Evolutionary conservation across 2,329 filamentous ascomycete species (phyloP).

Genomic region (Raffaelea deltoideospora): DNA sequence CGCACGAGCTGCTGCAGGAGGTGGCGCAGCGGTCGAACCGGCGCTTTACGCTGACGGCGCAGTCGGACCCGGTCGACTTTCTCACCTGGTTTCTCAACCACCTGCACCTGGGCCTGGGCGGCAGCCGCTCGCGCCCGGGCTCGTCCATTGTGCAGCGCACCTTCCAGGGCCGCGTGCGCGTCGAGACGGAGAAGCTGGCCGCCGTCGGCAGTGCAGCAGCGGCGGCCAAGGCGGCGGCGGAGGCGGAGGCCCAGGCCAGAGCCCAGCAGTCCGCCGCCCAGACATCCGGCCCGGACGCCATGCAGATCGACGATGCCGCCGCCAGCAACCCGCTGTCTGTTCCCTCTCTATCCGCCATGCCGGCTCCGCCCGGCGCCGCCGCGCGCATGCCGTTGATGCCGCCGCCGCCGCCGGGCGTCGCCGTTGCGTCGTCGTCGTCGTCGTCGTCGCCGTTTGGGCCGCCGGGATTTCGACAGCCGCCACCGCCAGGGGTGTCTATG

Average conservation of each 20-base stretch:
- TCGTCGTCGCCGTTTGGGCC: too few relatives aligned
- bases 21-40: conserved; percentile 82
- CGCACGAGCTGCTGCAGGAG: conserved; percentile 92
- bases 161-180: conserved; percentile 83
- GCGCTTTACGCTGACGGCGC: conserved; percentile 76
- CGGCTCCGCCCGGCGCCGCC: not conserved
- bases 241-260: not conserved
- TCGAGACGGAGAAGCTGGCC: conserved; percentile 59
- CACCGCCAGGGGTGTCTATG: not conserved
- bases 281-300: conserved; percentile 2
- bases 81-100: conserved; percentile 96
- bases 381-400: not conserved
- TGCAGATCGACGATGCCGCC: conserved; percentile 7
- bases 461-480: too few relatives aligned
- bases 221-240: not conserved
- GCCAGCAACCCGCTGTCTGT: too few relatives aligned
- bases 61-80: conserved; percentile 94
- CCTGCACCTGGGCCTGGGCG: conserved; percentile 79
- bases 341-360: not conserved
- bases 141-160: conserved; percentile 80
- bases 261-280: not conserved
- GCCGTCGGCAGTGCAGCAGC: conserved; percentile 8
- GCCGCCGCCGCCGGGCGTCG: not conserved
- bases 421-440: not conserved
- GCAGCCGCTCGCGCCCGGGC: conserved; percentile 71